Percentiles rank a stretch among this genome's conserved stretches.
Conservation (phyloP, 257 asterid genomes). For the Primulina eburnea region DNA sequence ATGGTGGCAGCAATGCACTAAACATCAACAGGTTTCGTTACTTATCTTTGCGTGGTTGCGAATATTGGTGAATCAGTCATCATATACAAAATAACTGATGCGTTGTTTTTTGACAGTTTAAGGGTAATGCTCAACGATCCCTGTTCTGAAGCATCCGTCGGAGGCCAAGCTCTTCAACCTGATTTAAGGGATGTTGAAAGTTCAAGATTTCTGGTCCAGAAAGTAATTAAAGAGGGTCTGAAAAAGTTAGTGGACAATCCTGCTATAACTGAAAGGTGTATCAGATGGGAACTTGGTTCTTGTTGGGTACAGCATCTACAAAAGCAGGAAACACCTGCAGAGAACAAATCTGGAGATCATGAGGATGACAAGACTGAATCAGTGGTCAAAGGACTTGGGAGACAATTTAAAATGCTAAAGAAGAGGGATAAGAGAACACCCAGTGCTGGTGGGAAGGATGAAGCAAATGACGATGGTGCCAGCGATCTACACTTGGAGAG, state of each 20-base stretch:
- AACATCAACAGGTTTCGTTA: constrained; percentile 74
- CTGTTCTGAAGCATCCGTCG: constrained; percentile 41
- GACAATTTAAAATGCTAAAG: constrained; percentile 87
- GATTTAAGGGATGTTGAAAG: constrained; percentile 38
- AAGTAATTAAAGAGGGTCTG: constrained; percentile 65
- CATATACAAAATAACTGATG: neutral
- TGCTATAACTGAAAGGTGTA: constrained; percentile 42
- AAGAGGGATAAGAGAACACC: constrained; percentile 57
- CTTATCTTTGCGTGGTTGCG: constrained; percentile 23
- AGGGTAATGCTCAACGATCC: constrained; percentile 64
- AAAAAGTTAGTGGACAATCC: constrained; percentile 41
- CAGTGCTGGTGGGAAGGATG: constrained; percentile 38
- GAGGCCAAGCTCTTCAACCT: constrained; percentile 47
- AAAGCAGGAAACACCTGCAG: constrained; percentile 64
- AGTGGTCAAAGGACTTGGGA: constrained; percentile 89
- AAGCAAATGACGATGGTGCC: constrained; percentile 38
- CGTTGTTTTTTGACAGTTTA: constrained; percentile 48
- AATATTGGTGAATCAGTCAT: neutral
- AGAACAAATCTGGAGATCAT: constrained; percentile 42
- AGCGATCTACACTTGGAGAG: constrained; percentile 41
- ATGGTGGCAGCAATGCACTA: constrained; percentile 93
- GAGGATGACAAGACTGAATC: constrained; percentile 38
- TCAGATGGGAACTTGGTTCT: constrained; percentile 99
- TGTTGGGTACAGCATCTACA: constrained; percentile 99
- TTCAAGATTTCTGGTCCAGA: constrained; percentile 51